Conservation (phyloP, 345 rosid genomes). For the Bruguiera gymnorhiza region DNA sequence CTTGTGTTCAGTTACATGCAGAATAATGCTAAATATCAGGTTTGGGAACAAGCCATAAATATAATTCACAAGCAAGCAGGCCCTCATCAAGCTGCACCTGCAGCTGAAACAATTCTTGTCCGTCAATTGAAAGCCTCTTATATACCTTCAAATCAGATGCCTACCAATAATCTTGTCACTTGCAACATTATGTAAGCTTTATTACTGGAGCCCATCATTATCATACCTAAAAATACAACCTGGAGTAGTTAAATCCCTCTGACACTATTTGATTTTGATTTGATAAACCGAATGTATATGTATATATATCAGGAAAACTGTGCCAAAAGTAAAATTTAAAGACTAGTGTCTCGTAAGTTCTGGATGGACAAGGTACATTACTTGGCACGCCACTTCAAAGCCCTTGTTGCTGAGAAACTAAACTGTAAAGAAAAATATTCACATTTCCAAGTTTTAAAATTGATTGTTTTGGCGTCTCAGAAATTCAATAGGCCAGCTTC, state of each 20-base stretch:
- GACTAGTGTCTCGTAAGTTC: not conserved
- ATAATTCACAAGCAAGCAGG: too few species aligned
- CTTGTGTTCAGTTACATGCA: too few species aligned
- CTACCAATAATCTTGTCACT: constrained; percentile 1
- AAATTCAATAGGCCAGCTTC: too few species aligned
- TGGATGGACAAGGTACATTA: constrained; percentile 6
- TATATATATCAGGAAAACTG: not conserved
- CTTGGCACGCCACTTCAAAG: constrained; percentile 11
- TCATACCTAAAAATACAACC: not conserved
- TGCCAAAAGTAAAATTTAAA: not conserved
- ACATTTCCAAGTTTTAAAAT: constrained; percentile 6
- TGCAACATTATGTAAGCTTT: constrained; percentile 13
- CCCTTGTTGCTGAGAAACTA: constrained; percentile 14
- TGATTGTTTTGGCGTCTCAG: not conserved
- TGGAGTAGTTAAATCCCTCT: constrained; percentile 11
- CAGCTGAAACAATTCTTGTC: too few species aligned
- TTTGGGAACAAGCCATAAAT: too few species aligned
- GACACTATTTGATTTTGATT: constrained; percentile 12
- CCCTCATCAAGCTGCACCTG: too few species aligned
- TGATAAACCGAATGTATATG: not conserved
- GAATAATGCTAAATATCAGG: too few species aligned
- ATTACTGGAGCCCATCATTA: constrained; percentile 10
- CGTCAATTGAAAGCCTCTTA: too few species aligned
- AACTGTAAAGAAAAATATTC: constrained; percentile 17
- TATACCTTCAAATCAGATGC: not conserved